Base-by-base conservation (phyloP, 169 alveolate species). In the Cryptosporidium baileyi region DNA sequence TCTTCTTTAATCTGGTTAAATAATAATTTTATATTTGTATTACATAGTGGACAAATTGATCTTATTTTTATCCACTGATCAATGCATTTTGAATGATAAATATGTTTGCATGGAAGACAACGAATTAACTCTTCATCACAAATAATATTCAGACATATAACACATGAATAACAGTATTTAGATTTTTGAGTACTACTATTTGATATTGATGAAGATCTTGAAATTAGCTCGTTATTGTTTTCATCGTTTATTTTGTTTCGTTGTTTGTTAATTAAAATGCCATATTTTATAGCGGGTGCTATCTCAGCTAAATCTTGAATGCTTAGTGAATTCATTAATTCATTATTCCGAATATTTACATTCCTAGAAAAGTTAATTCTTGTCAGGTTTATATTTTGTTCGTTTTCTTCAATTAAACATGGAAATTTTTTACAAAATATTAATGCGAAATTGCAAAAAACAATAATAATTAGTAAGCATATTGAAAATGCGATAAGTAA, bases 31-130 rank as follows among this genome's bases (percentile, higher is more conserved):
- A 74, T 54, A 40, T 59, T 57, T 30, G 38, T 13, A 34, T 74
- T 74, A 43, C 85, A 74, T 36, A 74, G 60, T 15, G 85, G 85
- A 30, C 85, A 74, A 59, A 32, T 57, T n/a, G 74, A 74, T 36
- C 34, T 32, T 22, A 51, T 51, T 22, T 74, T 57, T 22, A 74
- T 67, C 85, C 85, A 74, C 30, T 74, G 61, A 74, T 74, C 85
- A 11, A 74, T 74, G 22, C 85, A 74, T 8, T 54, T 74, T 36
- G 34, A 54, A 34, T 74, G 85, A 38, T 74, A 74, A 36, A 74
- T n/a, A 40, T 74, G 85, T 6, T 26, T 22, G 40, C 85, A 74
- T 40, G 85, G 85, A 24, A 74, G 67, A 7, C 22, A 36, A 13
- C 85, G 22, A 15, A 74, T 43, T 2, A 54, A 61, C 4, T 74